Evolutionary conservation across 2,329 filamentous ascomycete species (phyloP).

Genomic region (Aureobasidium sp.): DNA sequence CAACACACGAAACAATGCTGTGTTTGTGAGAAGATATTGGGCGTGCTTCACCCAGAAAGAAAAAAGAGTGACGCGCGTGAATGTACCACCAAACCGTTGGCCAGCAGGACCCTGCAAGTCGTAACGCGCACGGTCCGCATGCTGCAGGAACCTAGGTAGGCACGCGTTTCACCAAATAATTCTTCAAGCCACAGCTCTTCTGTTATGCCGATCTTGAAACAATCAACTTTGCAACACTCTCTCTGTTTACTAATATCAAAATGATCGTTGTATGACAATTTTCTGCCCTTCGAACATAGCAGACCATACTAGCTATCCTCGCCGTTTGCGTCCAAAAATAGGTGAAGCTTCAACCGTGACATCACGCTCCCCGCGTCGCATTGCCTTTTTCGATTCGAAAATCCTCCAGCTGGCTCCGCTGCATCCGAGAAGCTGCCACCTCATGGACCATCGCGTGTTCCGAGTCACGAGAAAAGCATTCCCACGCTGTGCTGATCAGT

Average conservation of each 20-base stretch:
- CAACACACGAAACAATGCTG: not conserved
- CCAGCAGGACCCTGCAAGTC: not conserved
- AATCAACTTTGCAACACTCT: not conserved
- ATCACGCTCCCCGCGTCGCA: not conserved
- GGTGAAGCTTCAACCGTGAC: not conserved
- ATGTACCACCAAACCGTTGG: not conserved
- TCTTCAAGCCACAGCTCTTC: not conserved
- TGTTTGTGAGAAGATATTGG: not conserved
- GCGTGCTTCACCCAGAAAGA: not conserved
- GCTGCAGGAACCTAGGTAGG: not conserved
- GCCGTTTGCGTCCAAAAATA: not conserved
- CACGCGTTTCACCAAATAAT: not conserved
- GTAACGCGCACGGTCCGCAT: not conserved
- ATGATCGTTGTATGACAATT: not conserved
- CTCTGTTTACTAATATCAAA: not conserved
- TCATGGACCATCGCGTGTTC: not conserved
- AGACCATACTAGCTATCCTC: not conserved
- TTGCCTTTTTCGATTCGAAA: not conserved
- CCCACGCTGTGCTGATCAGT: not conserved
- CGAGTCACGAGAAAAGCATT: not conserved
- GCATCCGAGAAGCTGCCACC: not conserved
- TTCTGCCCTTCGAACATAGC: not conserved
- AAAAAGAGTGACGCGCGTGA: not conserved
- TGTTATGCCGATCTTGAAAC: not conserved
- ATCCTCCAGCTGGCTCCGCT: not conserved